phyloP scores from a whole-genome alignment of 1,284 basidiomycete genomes.

The Peniophora sp. region DNA sequence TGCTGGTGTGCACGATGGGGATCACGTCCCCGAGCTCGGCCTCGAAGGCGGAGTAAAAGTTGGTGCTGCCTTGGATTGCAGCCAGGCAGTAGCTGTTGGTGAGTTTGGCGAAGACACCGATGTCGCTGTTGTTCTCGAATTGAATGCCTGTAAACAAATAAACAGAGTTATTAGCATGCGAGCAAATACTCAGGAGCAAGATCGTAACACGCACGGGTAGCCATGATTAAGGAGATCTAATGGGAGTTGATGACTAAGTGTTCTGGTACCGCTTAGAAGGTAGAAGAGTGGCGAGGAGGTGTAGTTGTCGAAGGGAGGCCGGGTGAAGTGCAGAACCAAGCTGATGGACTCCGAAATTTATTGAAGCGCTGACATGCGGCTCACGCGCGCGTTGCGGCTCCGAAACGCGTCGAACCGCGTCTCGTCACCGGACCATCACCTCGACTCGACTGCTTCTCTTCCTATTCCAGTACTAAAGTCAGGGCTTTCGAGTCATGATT shows the following conservation, averaged over 20 bases:
- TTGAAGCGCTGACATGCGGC: background rate
- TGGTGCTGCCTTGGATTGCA: conserved; percentile 91
- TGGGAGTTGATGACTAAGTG: background rate
- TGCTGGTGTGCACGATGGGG: conserved; percentile 95
- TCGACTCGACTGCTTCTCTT: background rate
- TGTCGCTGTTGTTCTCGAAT: conserved; percentile 97
- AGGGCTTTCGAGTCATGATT: too few species aligned
- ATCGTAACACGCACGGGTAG: conserved; percentile 46
- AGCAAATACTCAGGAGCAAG: background rate
- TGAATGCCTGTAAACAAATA: conserved; percentile 55
- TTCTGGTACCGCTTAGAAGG: background rate
- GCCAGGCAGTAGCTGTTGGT: conserved; percentile 95
- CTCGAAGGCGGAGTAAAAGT: conserved; percentile 98
- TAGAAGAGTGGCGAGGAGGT: background rate
- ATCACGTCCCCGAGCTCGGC: conserved; percentile 90
- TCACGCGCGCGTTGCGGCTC: background rate
- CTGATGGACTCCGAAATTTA: background rate
- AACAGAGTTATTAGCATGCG: conserved; percentile 2
- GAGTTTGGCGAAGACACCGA: conserved; percentile 91
- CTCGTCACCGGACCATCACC: background rate
- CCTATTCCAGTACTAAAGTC: background rate
- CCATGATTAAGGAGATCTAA: conserved; percentile 34
- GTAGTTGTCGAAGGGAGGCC: background rate
- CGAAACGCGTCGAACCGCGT: background rate
- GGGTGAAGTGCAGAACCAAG: background rate